These are phyloP conservation scores for Tolypocladium nubicola DNA, from an alignment of 2,329 filamentous ascomycete species.

Conservation along the genomic window DNA sequence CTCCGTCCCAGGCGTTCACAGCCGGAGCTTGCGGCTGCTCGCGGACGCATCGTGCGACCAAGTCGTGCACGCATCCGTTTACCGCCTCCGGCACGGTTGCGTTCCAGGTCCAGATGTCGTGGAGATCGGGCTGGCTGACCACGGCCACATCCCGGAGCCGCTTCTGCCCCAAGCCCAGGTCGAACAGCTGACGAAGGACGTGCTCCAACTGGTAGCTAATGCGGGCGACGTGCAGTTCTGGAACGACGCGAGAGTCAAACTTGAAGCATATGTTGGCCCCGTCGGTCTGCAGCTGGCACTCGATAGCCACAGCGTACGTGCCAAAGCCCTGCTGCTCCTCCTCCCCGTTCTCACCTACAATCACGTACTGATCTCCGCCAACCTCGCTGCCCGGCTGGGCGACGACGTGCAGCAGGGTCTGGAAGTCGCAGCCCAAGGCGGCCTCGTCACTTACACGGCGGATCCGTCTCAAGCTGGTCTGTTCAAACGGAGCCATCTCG, in stretches of 20 bases:
- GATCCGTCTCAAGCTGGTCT: slow-evolving; percentile 18
- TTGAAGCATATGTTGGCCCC: slow-evolving; percentile 1
- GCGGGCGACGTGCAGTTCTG: slow-evolving; percentile 2
- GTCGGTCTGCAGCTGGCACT: neutral
- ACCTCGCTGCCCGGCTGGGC: neutral
- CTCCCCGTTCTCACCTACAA: neutral
- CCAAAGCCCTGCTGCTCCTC: neutral
- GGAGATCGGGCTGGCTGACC: slow-evolving; percentile 6
- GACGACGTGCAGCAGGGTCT: slow-evolving; percentile 5
- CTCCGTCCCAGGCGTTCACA: slow-evolving; percentile 15
- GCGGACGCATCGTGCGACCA: slow-evolving; percentile 5
- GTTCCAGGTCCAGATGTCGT: slow-evolving; percentile 10
- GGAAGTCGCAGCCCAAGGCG: slow-evolving; percentile 7
- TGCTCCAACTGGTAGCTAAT: slow-evolving; percentile 5
- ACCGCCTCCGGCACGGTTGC: slow-evolving; percentile 4
- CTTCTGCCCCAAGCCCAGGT: neutral
- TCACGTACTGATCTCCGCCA: neutral
- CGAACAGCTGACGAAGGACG: slow-evolving; percentile 2
- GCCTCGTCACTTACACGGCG: slow-evolving; percentile 5
- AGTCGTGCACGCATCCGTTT: slow-evolving; percentile 9
- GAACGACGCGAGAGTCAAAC: slow-evolving; percentile 5
- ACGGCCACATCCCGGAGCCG: slow-evolving; percentile 3
- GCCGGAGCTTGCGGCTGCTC: slow-evolving; percentile 9
- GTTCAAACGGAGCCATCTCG: slow-evolving; percentile 14
- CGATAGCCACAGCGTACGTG: slow-evolving; percentile 2